Percentiles rank a stretch among this genome's conserved stretches.
These are phyloP conservation scores for Ogataea parapolymorpha DNA, from an alignment of 805 yeast species.

Conservation along the genomic window DNA sequence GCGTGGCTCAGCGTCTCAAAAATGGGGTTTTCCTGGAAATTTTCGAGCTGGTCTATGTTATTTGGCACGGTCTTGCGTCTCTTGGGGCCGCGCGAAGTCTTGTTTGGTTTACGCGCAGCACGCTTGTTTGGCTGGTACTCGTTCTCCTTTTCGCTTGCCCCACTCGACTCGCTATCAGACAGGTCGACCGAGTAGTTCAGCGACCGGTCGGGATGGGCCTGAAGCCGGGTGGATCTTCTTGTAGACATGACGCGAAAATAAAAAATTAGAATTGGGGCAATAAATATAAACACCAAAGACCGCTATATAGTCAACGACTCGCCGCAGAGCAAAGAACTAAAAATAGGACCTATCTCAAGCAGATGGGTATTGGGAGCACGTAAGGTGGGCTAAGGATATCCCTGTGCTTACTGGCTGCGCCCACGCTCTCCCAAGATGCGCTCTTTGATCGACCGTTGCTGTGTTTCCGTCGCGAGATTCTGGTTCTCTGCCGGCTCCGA, in stretches of 20 bases:
- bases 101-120: constrained; percentile 6
- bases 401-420: background rate
- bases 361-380: no score
- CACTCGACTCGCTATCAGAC: constrained; percentile 17
- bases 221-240: constrained; percentile 17
- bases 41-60: constrained; percentile 38
- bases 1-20: constrained; percentile 50
- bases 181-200: constrained; percentile 14
- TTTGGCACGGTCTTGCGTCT: constrained; percentile 25
- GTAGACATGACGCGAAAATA: constrained; percentile 12
- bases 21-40: constrained; percentile 44
- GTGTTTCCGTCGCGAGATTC: constrained; percentile 7
- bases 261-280: background rate
- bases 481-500: constrained; percentile 12
- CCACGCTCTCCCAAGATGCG: constrained; percentile 18
- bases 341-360: no score
- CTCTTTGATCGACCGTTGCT: constrained; percentile 17
- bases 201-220: constrained; percentile 9
- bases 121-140: constrained; percentile 18
- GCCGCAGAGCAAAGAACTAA: no score
- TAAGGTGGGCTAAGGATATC: no score
- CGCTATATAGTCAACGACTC: background rate
- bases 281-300: background rate
- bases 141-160: constrained; percentile 19
- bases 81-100: constrained; percentile 24